These are phyloP conservation scores for Cinnamomum chago DNA, from an alignment of 164 flowering plant species.

Conservation along the genomic window DNA sequence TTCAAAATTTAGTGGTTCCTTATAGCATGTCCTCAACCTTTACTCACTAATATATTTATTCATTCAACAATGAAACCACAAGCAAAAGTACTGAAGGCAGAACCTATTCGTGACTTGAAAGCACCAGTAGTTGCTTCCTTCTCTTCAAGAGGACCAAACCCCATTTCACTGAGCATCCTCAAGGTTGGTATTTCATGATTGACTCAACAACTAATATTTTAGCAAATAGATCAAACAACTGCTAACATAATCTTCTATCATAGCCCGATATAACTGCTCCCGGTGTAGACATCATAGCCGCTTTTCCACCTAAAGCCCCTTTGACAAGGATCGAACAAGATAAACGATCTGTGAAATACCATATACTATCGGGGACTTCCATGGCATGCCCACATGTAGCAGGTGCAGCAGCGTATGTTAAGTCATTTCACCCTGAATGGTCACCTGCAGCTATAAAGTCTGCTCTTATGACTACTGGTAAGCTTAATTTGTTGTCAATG, in stretches of 20 bases:
- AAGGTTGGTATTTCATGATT: constrained; percentile 38
- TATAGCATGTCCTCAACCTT: too few species aligned
- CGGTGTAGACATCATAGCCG: constrained; percentile 5
- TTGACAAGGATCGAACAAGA: not conserved
- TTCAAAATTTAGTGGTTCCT: too few species aligned
- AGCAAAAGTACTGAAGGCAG: constrained; percentile 42
- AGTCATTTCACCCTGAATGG: constrained; percentile 13
- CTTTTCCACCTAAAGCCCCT: not conserved
- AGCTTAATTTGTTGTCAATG: too few species aligned
- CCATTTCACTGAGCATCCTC: constrained; percentile 39
- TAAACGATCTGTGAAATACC: not conserved
- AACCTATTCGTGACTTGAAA: constrained; percentile 7
- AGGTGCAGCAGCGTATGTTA: constrained; percentile 8
- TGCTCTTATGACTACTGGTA: constrained; percentile 12
- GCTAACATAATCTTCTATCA: not conserved
- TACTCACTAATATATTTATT: not conserved
- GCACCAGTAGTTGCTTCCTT: constrained; percentile 62
- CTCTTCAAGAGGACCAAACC: constrained; percentile 75
- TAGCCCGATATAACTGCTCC: constrained; percentile 16
- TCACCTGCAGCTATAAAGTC: constrained; percentile 10
- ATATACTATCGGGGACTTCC: constrained; percentile 2
- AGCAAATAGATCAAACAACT: not conserved
- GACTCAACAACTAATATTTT: not conserved
- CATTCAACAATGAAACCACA: constrained; percentile 11
- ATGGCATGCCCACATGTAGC: constrained; percentile 7